phyloP scores from a whole-genome alignment of 192 early-diverging fungal genomes.

The Podochytrium sp. region DNA sequence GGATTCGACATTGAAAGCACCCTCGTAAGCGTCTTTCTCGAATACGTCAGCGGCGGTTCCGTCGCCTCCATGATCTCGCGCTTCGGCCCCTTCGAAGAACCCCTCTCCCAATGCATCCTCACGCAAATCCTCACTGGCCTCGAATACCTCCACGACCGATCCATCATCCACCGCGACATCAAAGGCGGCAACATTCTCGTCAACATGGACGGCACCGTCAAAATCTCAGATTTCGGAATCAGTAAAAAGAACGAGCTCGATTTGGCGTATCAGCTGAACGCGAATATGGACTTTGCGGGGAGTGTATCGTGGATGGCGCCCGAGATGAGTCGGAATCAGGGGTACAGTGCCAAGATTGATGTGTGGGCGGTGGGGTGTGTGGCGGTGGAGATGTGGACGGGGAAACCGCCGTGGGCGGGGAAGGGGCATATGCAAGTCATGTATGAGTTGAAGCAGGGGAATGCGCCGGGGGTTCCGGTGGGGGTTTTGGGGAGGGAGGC shows the following conservation, averaged over 20 bases:
- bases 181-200: conserved; percentile 82
- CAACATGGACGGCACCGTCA: conserved; percentile 84
- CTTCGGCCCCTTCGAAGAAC: conserved; percentile 83
- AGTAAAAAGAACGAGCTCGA: conserved; percentile 76
- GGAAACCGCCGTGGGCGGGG: conserved; percentile 74
- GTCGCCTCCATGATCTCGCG: conserved; percentile 77
- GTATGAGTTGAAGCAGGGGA: conserved; percentile 67
- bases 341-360: conserved; percentile 86
- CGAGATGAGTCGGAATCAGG: conserved; percentile 82
- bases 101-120: conserved; percentile 75
- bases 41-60: conserved; percentile 94
- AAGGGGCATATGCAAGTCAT: conserved; percentile 51
- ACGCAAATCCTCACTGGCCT: conserved; percentile 84
- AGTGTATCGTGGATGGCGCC: conserved; percentile 96
- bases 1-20: conserved; percentile 73
- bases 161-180: conserved; percentile 93
- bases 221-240: conserved; percentile 96
- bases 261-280: conserved; percentile 39
- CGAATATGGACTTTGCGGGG: conserved; percentile 69
- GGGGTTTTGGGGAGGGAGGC: conserved; percentile 67
- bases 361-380: conserved; percentile 83
- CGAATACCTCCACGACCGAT: conserved; percentile 81
- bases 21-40: conserved; percentile 87
- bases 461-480: conserved; percentile 78
- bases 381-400: conserved; percentile 93